Evolutionary conservation across 1,139 yeast species (phyloP), one percentile per base, ranked within the genome.

Genomic region (Magnusiomyces paraingens): DNA sequence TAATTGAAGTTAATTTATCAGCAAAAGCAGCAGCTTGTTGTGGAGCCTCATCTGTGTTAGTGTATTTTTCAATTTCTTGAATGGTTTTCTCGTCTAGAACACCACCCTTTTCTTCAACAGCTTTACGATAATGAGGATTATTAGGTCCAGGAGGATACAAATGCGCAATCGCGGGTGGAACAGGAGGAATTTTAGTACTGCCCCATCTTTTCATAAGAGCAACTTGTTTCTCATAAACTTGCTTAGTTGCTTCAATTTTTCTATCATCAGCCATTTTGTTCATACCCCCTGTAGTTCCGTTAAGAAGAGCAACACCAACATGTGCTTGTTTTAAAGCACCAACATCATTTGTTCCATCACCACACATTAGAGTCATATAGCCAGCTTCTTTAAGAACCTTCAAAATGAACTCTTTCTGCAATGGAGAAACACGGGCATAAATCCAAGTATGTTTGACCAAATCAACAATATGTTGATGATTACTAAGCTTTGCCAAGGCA

Each of bases 311-410:
- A 67, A 93, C 91, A 75, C 99, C 99, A 67, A 93, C 85, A 66
- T 93, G 96, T 8, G 99, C 98, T 74, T 93, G 98, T 71, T 93
- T 94, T 73, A 93, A 81, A 53, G 99, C 99, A 71, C 99, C 99
- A 55, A 93, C 99, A 76, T 93, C 99, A 69, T 93, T 93, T 38
- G 99, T 93, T 73, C 99, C 99, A 73, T 93, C 99, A 77, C 99
- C 99, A 74, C 99, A 93, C 99, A 93, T 93, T 64, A 94, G 79
- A 38, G 99, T 93, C 66, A 81, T 86, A 72, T 91, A 93, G 38
- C 97, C 98, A 68, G 90, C 81, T 57, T 83, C 85, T 70, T 93
- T 93, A 68, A 89, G 80, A 46, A 89, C 80, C 59, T 84, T 86
- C 66, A 94, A 77, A 64, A 93, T 83, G 62, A 85, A 89, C 73